Evolutionary conservation across 2,329 filamentous ascomycete genomes (phyloP), one percentile per base, ranked within the genome.

Genomic region (Neoscytalidium dimidiatum): DNA sequence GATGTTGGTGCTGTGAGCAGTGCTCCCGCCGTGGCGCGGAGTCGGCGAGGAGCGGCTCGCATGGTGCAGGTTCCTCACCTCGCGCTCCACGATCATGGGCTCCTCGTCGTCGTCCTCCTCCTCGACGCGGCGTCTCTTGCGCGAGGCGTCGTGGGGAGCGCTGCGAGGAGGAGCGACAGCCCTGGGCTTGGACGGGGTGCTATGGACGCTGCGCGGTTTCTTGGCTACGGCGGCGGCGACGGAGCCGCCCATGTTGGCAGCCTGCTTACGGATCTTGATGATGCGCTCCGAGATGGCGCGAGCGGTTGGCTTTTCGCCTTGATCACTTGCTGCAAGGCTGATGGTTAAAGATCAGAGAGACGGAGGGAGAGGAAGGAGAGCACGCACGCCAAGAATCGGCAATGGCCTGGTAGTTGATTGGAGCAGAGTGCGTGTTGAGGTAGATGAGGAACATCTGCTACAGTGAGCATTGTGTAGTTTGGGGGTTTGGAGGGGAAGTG

Each of bases 201-300:
- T 46, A 11, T 60, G 31, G 28, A 60, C 23, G 14, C 31, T 23
- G 26, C 41, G 26, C 0, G 26, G 4, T 4, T 23, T n/a, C 17
- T 29, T 46, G 26, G 5, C 28, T 38, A 31, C 11, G 26, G 41
- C 28, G n/a, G 26, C 33, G 4, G 33, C 19, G 3, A 41, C 52
- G 4, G 26, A 17, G 17, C 41, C n/a, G 41, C n/a, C 28, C 7
- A 14, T 29, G 41, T 17, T 52, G 35, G 19, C 51, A 13, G 46
- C 44, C 1, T 19, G 29, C 51, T 64, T 66, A 17, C 53, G 49
- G 26, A 64, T 64, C 38, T 60, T 63, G 60, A 31, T 28, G 4
- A 66, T 17, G 23, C 61, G 51, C 33, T 66, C 64, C 3, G 41
- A 49, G 38, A 66, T 66, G 17, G 64, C 64, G 9, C 61, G 60